Evolutionary conservation across 2,329 filamentous ascomycete species (phyloP).

Genomic region (Sarocladium kiliense): DNA sequence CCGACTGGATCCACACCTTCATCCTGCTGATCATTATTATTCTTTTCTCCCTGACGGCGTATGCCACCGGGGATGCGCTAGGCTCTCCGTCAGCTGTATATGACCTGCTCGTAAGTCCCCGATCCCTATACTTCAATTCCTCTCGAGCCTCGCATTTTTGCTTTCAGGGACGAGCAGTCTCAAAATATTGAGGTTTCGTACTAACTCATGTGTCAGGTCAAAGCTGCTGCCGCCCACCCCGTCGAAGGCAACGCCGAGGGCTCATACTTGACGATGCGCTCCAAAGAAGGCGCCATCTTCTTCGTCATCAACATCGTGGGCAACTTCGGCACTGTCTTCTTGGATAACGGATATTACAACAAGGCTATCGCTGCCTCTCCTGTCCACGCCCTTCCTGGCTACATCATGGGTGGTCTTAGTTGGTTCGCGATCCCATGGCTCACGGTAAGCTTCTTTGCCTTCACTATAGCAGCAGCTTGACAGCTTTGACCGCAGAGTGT

Average conservation of each 20-base stretch:
- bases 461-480: too few species aligned
- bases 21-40: conserved; percentile 75
- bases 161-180: too few species aligned
- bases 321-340: conserved; percentile 69
- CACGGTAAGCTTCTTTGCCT: not conserved
- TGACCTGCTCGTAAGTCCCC: conserved; percentile 51
- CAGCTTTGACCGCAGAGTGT: too few species aligned
- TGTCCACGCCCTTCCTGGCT: conserved; percentile 77
- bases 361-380: conserved; percentile 81
- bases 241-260: conserved; percentile 72
- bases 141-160: too few species aligned
- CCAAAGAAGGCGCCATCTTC: conserved; percentile 67
- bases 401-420: conserved; percentile 73
- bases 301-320: conserved; percentile 78
- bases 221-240: conserved; percentile 60
- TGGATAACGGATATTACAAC: conserved; percentile 60
- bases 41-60: conserved; percentile 72
- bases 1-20: conserved; percentile 59
- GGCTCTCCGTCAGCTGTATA: conserved; percentile 71
- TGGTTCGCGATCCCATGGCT: conserved; percentile 90
- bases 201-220: not conserved
- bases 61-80: conserved; percentile 62
- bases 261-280: conserved; percentile 71
- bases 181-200: not conserved
- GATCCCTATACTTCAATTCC: not conserved